Base-by-base conservation (phyloP, 768 basidiomycete genomes). In the Coprinopsis cinerea region DNA sequence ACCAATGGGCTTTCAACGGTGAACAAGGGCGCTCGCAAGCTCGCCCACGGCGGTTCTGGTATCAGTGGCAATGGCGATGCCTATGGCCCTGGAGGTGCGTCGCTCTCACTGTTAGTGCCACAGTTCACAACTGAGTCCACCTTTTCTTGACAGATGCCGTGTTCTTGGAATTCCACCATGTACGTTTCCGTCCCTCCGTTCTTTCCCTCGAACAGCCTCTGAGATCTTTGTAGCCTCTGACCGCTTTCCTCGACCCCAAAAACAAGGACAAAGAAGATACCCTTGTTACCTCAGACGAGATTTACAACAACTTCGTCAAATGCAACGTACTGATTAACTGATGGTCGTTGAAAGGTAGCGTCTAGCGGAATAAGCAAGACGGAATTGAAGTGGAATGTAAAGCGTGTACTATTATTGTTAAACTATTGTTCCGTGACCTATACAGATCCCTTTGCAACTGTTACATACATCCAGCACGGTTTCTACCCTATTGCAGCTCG, bases 11-110 rank as follows among this genome's bases (percentile, higher is more conserved):
- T 77, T 47, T 67, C 80, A 13, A 64, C 73, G 42, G 62, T 70
- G 15, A 60, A 65, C 15, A 73, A 70, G 14, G 79, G 76, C 14
- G 77, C 79, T 26, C 73, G 82, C 39, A 88, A 88, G 72, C 78
- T 76, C 62, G 83, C 86, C 28, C 87, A 90, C 57, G 85, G 86
- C 15, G 85, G 86, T 2, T 79, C 77, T n/a, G 85, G 85, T 20
- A 64, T 67, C 17, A 64, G 60, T 42, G 78, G 71, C 22, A 61
- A 72, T 18, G 78, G 78, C 1, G 78, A 82, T 49, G 78, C 81
- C 4, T 88, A 88, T 59, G 66, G 69, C 27, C 69, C 77, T 14
- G 74, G 73, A 47, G 74, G 84, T 84, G 64, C 48, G 79, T 68
- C 14, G 36, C 34, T 47, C 20, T 30, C 4, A 18, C 22, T 52